Evolutionary conservation across 2,329 filamentous ascomycete species (phyloP).

Genomic region (Diaporthe eres): DNA sequence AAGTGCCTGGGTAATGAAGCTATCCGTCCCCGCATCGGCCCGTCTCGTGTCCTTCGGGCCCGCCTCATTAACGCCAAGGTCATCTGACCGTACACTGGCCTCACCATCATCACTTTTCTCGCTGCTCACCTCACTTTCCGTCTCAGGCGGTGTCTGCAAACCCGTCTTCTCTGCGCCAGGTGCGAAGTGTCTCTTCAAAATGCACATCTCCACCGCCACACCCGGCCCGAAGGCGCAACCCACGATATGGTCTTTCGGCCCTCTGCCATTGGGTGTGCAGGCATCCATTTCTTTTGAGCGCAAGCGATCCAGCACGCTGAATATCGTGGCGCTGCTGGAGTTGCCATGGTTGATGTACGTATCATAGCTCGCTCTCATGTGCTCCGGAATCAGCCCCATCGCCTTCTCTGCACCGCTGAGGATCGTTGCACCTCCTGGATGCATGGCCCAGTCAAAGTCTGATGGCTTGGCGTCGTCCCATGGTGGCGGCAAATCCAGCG

Average conservation of each 20-base stretch:
- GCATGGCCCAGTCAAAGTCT: constrained; percentile 81
- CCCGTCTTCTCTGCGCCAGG: constrained; percentile 49
- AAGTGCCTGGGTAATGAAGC: constrained; percentile 51
- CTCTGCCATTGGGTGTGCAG: constrained; percentile 63
- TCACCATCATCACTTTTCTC: constrained; percentile 56
- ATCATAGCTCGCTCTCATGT: constrained; percentile 79
- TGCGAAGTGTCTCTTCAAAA: constrained; percentile 67
- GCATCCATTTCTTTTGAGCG: constrained; percentile 72
- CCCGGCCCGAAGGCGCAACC: constrained; percentile 80
- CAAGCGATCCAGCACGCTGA: constrained; percentile 75
- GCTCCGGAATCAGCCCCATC: constrained; percentile 71
- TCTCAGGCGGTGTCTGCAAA: constrained; percentile 67
- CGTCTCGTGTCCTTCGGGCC: neutral
- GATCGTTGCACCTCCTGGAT: constrained; percentile 78
- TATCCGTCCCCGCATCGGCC: constrained; percentile 40
- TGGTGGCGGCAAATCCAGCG: constrained; percentile 49
- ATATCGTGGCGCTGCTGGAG: constrained; percentile 77
- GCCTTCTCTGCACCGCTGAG: constrained; percentile 72
- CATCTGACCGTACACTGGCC: constrained; percentile 45
- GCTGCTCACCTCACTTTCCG: constrained; percentile 63
- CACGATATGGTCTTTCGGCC: constrained; percentile 70
- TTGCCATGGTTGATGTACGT: constrained; percentile 79
- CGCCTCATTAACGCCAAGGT: constrained; percentile 27
- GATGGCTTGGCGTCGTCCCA: constrained; percentile 60
- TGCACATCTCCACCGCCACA: constrained; percentile 77